Evolutionary conservation across 176 grass and related monocot species (phyloP).

Genomic region (Aechmea fasciata): DNA sequence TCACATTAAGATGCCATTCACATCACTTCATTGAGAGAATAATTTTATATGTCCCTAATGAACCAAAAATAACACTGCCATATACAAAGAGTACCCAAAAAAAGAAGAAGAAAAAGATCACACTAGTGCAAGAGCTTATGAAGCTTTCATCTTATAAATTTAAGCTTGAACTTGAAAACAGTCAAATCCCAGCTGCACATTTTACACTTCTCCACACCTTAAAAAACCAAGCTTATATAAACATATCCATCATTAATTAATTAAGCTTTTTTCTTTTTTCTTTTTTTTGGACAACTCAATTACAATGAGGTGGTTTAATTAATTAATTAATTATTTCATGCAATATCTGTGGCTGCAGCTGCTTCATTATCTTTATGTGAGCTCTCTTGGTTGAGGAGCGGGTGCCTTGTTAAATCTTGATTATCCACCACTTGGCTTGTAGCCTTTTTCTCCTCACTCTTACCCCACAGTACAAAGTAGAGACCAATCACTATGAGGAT

Average conservation of each 20-base stretch:
- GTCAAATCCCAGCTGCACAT: not conserved
- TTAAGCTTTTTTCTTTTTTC: too few species aligned
- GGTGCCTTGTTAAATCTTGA: slow-evolving; percentile 34
- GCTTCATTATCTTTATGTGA: slow-evolving; percentile 14
- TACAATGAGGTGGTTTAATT: not conserved
- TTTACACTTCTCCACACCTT: not conserved
- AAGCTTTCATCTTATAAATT: not conserved
- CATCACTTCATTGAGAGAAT: not conserved
- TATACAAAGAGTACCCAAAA: not conserved
- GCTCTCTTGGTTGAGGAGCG: slow-evolving; percentile 25
- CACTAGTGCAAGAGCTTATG: not conserved
- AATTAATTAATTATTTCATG: slow-evolving; percentile 1
- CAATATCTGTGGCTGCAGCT: slow-evolving; percentile 14
- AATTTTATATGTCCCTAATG: not conserved
- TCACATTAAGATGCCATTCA: not conserved
- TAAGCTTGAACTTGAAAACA: not conserved
- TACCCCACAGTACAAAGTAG: slow-evolving; percentile 60
- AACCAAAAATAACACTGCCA: not conserved
- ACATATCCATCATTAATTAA: not conserved
- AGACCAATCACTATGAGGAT: slow-evolving; percentile 47
- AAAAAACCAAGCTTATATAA: not conserved
- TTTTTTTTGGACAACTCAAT: not conserved
- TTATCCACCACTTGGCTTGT: slow-evolving; percentile 17
- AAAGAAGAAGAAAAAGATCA: not conserved
- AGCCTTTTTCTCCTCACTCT: slow-evolving; percentile 42